Evolutionary conservation across 2,329 filamentous ascomycete genomes (phyloP).

Genomic region (Verticillium nonalfalfae): DNA sequence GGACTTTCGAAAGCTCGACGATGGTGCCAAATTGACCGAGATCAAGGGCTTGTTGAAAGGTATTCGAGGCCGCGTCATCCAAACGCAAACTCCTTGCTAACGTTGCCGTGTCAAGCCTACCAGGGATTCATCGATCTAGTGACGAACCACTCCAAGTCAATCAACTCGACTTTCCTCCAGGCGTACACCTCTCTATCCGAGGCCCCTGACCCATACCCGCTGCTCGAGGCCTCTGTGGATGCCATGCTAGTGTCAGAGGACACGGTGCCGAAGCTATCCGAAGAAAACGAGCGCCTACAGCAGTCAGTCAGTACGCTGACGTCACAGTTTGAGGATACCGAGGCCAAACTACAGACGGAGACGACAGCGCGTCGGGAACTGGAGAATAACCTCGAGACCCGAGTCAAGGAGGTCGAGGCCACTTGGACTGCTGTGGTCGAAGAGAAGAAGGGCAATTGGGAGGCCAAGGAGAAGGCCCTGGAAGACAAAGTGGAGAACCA

Average conservation of each 20-base stretch:
- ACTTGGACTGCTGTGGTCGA: conserved; percentile 86
- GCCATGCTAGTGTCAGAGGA: conserved; percentile 89
- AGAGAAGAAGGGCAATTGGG: conserved; percentile 96
- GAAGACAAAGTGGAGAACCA: conserved; percentile 95
- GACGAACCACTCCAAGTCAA: conserved; percentile 91
- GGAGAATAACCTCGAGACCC: conserved; percentile 69
- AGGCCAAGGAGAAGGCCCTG: conserved; percentile 80
- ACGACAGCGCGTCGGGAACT: conserved; percentile 64
- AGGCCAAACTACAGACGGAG: conserved; percentile 74
- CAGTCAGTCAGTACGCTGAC: conserved; percentile 70
- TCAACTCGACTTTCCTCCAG: conserved; percentile 88
- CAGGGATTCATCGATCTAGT: conserved; percentile 96
- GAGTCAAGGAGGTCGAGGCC: conserved; percentile 81
- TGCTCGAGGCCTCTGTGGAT: conserved; percentile 94
- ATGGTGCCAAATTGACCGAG: conserved; percentile 77
- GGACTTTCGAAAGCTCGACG: conserved; percentile 90
- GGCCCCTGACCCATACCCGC: conserved; percentile 90
- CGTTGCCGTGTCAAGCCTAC: conserved; percentile 56
- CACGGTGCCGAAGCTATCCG: conserved; percentile 79
- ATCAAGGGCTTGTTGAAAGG: conserved; percentile 87
- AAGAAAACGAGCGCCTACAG: conserved; percentile 85
- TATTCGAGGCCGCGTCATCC: conserved; percentile 23
- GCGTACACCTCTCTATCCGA: conserved; percentile 91
- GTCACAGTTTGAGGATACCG: conserved; percentile 74
- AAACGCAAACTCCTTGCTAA: background rate